Evolutionary conservation across 2,329 filamentous ascomycete genomes (phyloP).

Genomic region (Trichophaea hybrida): DNA sequence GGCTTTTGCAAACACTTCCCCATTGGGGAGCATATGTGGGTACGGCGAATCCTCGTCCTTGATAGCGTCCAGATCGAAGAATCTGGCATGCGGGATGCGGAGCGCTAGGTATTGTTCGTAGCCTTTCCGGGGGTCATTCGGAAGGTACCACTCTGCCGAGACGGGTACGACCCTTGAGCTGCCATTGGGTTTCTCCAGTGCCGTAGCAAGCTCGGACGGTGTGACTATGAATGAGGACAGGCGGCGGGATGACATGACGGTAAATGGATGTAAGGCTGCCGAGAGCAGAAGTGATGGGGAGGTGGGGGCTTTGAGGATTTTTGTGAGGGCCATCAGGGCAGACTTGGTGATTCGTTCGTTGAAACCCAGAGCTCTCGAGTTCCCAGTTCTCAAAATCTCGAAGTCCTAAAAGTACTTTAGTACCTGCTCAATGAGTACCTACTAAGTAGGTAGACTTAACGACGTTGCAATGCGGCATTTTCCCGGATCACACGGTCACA

Average conservation of each 20-base stretch:
- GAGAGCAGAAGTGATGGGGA: not conserved
- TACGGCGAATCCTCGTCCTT: slow-evolving; percentile 80
- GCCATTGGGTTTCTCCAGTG: slow-evolving; percentile 70
- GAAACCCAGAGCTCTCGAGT: too few relatives aligned
- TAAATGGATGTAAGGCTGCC: not conserved
- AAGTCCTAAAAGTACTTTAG: too few relatives aligned
- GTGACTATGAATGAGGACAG: slow-evolving; percentile 78
- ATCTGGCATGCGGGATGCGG: slow-evolving; percentile 77
- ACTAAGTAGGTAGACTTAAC: too few relatives aligned
- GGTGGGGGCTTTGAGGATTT: not conserved
- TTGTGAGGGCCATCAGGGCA: not conserved
- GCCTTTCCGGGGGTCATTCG: slow-evolving; percentile 74
- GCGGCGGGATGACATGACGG: slow-evolving; percentile 34
- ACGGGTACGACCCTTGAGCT: slow-evolving; percentile 74
- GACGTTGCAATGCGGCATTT: too few relatives aligned
- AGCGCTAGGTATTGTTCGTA: slow-evolving; percentile 59
- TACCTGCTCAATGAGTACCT: too few relatives aligned
- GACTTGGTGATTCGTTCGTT: not conserved
- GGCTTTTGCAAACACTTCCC: slow-evolving; percentile 66
- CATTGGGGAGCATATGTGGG: slow-evolving; percentile 85
- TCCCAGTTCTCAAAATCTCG: too few relatives aligned
- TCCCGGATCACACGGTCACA: too few relatives aligned
- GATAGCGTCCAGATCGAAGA: slow-evolving; percentile 90
- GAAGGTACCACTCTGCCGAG: slow-evolving; percentile 91
- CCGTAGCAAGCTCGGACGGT: slow-evolving; percentile 65